Conservation (phyloP, 352 stramenopile genomes). For the Phytophthora agathidicida region DNA sequence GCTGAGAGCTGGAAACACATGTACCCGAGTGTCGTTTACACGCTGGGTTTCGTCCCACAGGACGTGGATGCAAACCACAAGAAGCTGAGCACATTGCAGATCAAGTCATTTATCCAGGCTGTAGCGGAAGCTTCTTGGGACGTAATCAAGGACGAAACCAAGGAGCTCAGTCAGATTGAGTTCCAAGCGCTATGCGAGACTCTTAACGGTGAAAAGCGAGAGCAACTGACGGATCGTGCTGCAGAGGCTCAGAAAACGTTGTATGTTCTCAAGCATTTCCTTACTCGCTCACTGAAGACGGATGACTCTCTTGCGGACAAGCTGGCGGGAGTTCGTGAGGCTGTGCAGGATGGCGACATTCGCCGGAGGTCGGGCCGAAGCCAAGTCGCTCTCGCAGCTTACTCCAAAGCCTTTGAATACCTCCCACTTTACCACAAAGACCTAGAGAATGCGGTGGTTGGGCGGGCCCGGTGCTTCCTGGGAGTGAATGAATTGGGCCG, state of each 20-base stretch:
- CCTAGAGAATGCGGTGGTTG: slow-evolving; percentile 60
- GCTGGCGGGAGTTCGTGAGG: slow-evolving; percentile 53
- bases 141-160: slow-evolving; percentile 48
- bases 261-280: slow-evolving; percentile 74
- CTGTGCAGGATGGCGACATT: slow-evolving; percentile 68
- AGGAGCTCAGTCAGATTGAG: slow-evolving; percentile 65
- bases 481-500: slow-evolving; percentile 50
- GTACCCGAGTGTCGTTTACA: slow-evolving; percentile 77
- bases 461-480: slow-evolving; percentile 65
- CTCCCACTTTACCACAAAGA: slow-evolving; percentile 75
- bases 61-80: slow-evolving; percentile 47
- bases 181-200: slow-evolving; percentile 83
- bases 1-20: slow-evolving; percentile 55
- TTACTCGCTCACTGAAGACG: slow-evolving; percentile 58
- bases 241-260: slow-evolving; percentile 48
- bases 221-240: slow-evolving; percentile 37
- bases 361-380: slow-evolving; percentile 52
- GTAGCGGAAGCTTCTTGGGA: slow-evolving; percentile 72
- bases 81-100: slow-evolving; percentile 81
- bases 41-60: slow-evolving; percentile 66
- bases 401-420: slow-evolving; percentile 62
- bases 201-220: slow-evolving; percentile 38
- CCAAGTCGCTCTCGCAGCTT: slow-evolving; percentile 61
- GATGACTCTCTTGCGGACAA: slow-evolving; percentile 58
- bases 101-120: slow-evolving; percentile 88